Base-by-base conservation (phyloP, 805 yeast species). In the Saitoella complicata region DNA sequence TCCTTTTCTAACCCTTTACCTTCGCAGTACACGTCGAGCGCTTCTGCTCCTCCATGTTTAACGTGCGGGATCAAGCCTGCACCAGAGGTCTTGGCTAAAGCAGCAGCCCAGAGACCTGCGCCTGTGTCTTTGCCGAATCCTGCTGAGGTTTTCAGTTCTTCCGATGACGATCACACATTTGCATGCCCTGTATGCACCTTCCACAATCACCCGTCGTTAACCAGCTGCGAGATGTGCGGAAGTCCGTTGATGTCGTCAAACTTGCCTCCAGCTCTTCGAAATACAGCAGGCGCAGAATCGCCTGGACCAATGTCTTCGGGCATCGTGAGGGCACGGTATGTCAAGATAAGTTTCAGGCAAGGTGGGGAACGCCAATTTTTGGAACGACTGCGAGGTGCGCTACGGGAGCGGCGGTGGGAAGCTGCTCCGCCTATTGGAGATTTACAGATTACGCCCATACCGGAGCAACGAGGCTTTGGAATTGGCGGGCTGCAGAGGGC, bases 171-270 rank as follows among this genome's bases (percentile, higher is more conserved):
- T 10, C 6, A 13, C 42, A 52, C 55, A 9, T 53, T 57, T n/a
- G 51, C 51, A 12, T 76, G 82, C 47, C 68, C 75, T 3, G 58
- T 65, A 8, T 83, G 94, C 53, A 83, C 97, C 0, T 88, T 86
- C 55, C 63, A 75, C 8, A 91, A 88, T 58, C 95, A 87, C 58
- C 81, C 86, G 0, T 74, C 82, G 2, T 66, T 88, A 67, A 61
- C 68, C 35, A 69, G 67, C 49, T 88, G 98, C 60, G 98, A 88
- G 59, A 71, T 91, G 56, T 88, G 97, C 63, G 95, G 95, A 0
- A 66, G 78, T 0, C 65, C 66, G 13, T 57, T 78, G 30, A 46
- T 53, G 3, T 56, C 68, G 21, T 55, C 31, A 40, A 57, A 49
- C 6, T 39, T 44, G 42, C 61, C 55, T 38, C 56, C 53, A 29